A percentile compares a stretch with the other conserved stretches of the same genome.
Evolutionary conservation across 495 filamentous ascomycete species (phyloP).

Genomic region (Alectoria sarmentosa): DNA sequence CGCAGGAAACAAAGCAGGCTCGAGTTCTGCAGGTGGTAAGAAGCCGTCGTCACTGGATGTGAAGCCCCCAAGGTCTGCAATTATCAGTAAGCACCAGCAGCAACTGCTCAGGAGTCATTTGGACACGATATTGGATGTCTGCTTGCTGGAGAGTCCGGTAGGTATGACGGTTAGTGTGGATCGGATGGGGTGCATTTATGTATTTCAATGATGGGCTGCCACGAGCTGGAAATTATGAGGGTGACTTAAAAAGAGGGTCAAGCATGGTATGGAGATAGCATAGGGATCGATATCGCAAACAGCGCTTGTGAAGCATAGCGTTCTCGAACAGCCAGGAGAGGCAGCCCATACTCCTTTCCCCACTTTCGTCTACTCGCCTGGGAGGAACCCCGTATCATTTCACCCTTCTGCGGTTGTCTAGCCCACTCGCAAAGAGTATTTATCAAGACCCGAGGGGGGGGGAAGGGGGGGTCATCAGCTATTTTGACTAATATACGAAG

Average conservation of each 20-base stretch:
- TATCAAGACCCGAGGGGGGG: not conserved
- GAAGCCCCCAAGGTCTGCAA: conserved; percentile 66
- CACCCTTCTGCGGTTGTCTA: not conserved
- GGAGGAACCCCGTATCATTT: too few species aligned
- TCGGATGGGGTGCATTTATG: conserved; percentile 83
- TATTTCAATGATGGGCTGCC: conserved; percentile 56
- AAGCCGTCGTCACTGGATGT: conserved; percentile 31
- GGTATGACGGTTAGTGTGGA: conserved; percentile 90
- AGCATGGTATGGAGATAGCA: not conserved
- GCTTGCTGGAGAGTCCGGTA: conserved; percentile 80
- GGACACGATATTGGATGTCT: conserved; percentile 83
- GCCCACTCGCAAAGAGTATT: not conserved
- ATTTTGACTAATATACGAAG: not conserved
- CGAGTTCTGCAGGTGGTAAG: conserved; percentile 19
- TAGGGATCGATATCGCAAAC: not conserved
- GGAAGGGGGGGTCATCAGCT: too few species aligned
- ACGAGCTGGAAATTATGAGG: not conserved
- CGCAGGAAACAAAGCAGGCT: conserved; percentile 29
- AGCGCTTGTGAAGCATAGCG: not conserved
- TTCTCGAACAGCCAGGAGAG: not conserved
- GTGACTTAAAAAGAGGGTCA: not conserved
- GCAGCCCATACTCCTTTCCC: not conserved
- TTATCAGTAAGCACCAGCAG: conserved; percentile 84
- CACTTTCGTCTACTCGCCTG: not conserved
- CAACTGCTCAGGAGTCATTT: conserved; percentile 78